A percentile compares a stretch with the other conserved stretches of the same genome.
phyloP scores from a whole-genome alignment of 2,329 filamentous ascomycete genomes.

The Gyromitra esculenta region DNA sequence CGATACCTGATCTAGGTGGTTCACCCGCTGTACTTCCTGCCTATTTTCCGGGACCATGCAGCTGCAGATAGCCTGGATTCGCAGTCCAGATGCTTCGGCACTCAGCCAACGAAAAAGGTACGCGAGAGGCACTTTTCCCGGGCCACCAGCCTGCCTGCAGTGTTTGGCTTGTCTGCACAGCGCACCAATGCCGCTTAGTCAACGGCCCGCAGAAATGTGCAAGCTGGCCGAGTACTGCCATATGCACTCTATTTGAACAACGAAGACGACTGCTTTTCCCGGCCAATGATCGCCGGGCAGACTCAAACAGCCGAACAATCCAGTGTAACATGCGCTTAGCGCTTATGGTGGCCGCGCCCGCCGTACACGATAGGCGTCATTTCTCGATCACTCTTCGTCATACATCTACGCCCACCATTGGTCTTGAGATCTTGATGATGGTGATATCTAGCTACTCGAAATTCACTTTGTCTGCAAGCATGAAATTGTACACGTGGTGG shows the following conservation, averaged over 20 bases:
- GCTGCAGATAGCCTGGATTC: conserved; percentile 20
- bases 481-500: background rate
- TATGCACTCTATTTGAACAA: conserved; percentile 50
- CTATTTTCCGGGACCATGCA: conserved; percentile 41
- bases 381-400: conserved; percentile 7
- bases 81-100: conserved; percentile 19
- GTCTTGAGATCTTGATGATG: background rate
- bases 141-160: background rate
- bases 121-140: conserved; percentile 25
- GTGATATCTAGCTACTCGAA: background rate
- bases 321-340: conserved; percentile 35
- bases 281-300: background rate
- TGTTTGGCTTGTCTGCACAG: background rate
- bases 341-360: conserved; percentile 12
- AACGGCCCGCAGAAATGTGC: background rate
- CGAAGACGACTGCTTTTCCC: conserved; percentile 17
- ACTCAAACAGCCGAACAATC: background rate
- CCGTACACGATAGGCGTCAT: conserved; percentile 13
- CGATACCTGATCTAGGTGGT: conserved; percentile 28
- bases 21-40: conserved; percentile 30
- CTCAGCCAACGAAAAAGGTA: conserved; percentile 32
- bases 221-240: conserved; percentile 6
- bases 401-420: background rate
- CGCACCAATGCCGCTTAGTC: conserved; percentile 9
- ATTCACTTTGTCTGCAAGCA: background rate